A percentile compares a stretch with the other conserved stretches of the same genome.
Evolutionary conservation across 768 basidiomycete genomes (phyloP).

Genomic region (Kwoniella shandongensis): DNA sequence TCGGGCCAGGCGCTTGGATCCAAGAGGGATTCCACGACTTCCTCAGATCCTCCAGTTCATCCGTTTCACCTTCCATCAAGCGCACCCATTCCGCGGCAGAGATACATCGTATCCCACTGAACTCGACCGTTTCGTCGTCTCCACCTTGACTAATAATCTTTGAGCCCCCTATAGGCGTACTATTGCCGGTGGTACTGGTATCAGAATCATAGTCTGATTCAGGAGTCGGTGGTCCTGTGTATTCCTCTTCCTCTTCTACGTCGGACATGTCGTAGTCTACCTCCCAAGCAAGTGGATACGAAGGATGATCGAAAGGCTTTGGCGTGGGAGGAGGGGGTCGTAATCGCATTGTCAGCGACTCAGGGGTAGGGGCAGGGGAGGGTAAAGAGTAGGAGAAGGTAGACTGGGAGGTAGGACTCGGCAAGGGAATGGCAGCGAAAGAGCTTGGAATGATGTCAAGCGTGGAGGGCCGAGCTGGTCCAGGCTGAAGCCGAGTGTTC

Average conservation of each 20-base stretch:
- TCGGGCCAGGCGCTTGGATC: not conserved
- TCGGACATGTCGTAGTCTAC: constrained; percentile 28
- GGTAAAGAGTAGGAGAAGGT: constrained; percentile 25
- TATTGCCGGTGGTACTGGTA: constrained; percentile 1
- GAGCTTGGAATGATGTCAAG: constrained; percentile 27
- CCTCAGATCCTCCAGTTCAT: not conserved
- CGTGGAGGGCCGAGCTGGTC: not conserved
- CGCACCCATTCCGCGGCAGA: constrained; percentile 25
- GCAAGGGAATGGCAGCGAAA: constrained; percentile 25
- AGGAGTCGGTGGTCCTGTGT: constrained; percentile 36
- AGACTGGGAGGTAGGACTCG: not conserved
- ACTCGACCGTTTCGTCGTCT: constrained; percentile 17
- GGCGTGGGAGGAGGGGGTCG: constrained; percentile 23
- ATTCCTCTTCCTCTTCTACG: constrained; percentile 26
- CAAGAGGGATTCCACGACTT: constrained; percentile 20
- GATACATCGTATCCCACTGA: constrained; percentile 14
- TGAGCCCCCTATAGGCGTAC: not conserved
- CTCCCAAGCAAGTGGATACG: constrained; percentile 37
- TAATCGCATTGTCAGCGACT: constrained; percentile 29
- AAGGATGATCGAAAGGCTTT: constrained; percentile 7
- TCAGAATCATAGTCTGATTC: constrained; percentile 18
- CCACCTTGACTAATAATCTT: constrained; percentile 1
- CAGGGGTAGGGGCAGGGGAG: constrained; percentile 37
- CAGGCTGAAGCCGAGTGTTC: constrained; percentile 3
- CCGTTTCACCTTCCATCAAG: constrained; percentile 8